Conservation (phyloP, 495 filamentous ascomycete genomes). For the Penicillium bovifimosum region DNA sequence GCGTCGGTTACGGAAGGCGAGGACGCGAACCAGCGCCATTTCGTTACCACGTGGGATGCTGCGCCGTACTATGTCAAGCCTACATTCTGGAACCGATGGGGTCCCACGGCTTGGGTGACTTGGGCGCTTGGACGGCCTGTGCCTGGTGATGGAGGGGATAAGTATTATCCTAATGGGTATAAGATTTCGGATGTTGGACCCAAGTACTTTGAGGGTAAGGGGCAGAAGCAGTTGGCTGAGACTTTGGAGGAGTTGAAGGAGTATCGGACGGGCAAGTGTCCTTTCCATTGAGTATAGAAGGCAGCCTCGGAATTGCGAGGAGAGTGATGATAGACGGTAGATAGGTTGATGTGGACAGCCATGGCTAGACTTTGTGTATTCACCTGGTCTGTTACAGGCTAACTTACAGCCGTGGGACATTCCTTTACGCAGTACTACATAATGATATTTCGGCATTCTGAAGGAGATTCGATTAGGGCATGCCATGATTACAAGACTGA, state of each 20-base stretch:
- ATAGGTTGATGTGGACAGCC: too few relatives aligned
- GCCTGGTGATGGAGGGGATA: constrained; percentile 54
- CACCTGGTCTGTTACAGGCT: too few relatives aligned
- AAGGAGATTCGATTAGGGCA: background rate
- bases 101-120: constrained; percentile 47
- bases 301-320: background rate
- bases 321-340: too few relatives aligned
- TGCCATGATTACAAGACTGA: too few relatives aligned
- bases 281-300: constrained; percentile 36
- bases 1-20: constrained; percentile 35
- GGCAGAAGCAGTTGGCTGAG: constrained; percentile 33
- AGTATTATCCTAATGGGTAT: constrained; percentile 56
- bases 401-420: too few relatives aligned
- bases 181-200: constrained; percentile 55
- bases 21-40: constrained; percentile 46
- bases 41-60: constrained; percentile 45
- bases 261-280: constrained; percentile 47
- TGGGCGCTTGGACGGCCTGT: constrained; percentile 51
- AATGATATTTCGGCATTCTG: background rate
- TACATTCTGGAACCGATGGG: constrained; percentile 57
- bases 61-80: constrained; percentile 58
- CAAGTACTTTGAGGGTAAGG: constrained; percentile 49
- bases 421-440: too few relatives aligned
- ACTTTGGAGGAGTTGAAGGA: constrained; percentile 37
- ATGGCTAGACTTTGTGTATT: too few relatives aligned